Evolutionary conservation across 2,329 filamentous ascomycete species (phyloP), one percentile per base, ranked within the genome.

Genomic region (Harringtonia lauricola): DNA sequence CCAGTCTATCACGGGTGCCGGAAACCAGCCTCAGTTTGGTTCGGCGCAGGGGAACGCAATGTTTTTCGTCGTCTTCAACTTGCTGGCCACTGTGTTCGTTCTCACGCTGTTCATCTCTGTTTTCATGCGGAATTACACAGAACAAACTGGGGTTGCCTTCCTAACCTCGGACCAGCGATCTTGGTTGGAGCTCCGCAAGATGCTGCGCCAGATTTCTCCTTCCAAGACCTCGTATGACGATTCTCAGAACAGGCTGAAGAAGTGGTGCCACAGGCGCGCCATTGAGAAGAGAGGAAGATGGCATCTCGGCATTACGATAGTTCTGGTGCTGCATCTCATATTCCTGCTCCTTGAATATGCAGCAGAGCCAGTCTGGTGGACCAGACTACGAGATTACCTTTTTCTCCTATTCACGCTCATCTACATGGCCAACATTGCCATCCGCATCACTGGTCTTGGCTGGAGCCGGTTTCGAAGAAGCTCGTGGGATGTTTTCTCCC

Each of bases 71-170:
- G 72, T 90, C 5, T 98, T 96, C 78, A 98, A 98, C 64, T 76
- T 98, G 59, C 73, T 98, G 54, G 88, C 88, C 28, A 92, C 92
- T 0, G 90, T 98, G 51, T 98, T 98, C 64, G 84, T 98, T 49
- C 72, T 98, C 57, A 98, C 92, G 1, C 69, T 98, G 57, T 98
- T 98, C 62, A 94, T 98, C 39, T 96, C 92, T 45, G 92, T 98
- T 48, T 98, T 98, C 62, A 98, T 98, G 92, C 86, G 92, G 48
- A 98, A 95, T 61, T 98, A 98, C 63, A 98, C 92, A 0, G 92
- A 98, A 63, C 89, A 96, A 63, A 98, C 92, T 0, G 92, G 92
- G 2, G 92, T 98, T 36, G 92, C 92, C 3, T 98, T 90, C 59
- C 68, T 98, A 54, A 98, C 92, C 1, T 83, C 89, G 1, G 92